phyloP scores from a whole-genome alignment of 2,329 filamentous ascomycete genomes.

The Tolypocladium ophioglossoides region DNA sequence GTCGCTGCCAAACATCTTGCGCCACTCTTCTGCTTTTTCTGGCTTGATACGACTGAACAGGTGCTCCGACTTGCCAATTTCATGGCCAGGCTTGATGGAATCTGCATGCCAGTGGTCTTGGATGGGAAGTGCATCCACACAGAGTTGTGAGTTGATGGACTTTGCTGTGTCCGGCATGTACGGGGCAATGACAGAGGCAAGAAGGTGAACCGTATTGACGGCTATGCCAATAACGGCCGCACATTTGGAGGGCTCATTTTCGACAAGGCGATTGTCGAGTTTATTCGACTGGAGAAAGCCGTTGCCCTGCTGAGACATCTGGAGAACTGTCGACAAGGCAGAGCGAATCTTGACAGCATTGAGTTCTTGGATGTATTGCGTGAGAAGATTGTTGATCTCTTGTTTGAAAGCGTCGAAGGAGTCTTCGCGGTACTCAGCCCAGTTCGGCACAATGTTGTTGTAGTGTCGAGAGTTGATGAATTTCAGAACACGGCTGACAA shows the following conservation, averaged over 20 bases:
- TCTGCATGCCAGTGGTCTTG: not conserved
- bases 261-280: not conserved
- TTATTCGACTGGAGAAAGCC: not conserved
- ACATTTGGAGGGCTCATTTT: not conserved
- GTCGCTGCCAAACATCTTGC: not conserved
- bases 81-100: not conserved
- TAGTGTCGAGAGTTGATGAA: conserved; percentile 68
- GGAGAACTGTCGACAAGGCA: not conserved
- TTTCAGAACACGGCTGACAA: conserved; percentile 65
- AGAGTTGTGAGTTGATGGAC: not conserved
- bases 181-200: not conserved
- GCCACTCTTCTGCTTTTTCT: not conserved
- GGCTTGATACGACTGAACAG: not conserved
- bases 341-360: not conserved
- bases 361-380: not conserved
- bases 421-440: not conserved
- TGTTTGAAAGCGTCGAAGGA: not conserved
- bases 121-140: not conserved
- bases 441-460: conserved; percentile 36
- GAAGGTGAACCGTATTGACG: not conserved
- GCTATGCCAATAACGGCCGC: not conserved
- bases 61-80: not conserved
- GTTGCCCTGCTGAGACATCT: not conserved
- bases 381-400: not conserved
- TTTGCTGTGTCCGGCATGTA: not conserved